These are phyloP conservation scores for Colletotrichum paranaense DNA, from an alignment of 2,329 filamentous ascomycete species.

Conservation along the genomic window DNA sequence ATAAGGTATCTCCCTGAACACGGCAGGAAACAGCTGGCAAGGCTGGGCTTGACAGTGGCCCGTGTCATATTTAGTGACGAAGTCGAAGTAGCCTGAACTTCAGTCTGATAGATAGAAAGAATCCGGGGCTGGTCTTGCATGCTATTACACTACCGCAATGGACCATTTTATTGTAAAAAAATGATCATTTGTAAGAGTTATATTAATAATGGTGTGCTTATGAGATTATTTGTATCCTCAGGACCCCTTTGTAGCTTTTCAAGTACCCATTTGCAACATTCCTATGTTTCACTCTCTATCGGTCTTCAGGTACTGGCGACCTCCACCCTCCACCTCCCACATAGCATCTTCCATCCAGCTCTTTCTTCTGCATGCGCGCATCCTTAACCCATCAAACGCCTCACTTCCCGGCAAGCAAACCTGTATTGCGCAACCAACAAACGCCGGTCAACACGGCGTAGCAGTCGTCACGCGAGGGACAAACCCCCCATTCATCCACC, in stretches of 20 bases:
- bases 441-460: slow-evolving; percentile 23
- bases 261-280: neutral
- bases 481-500: neutral
- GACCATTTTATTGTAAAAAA: neutral
- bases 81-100: neutral
- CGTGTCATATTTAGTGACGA: slow-evolving; percentile 10
- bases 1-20: neutral
- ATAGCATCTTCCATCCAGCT: slow-evolving; percentile 25
- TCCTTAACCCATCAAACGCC: slow-evolving; percentile 35
- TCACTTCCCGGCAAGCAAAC: slow-evolving; percentile 24
- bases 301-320: neutral
- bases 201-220: neutral
- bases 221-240: neutral
- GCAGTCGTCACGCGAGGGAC: slow-evolving; percentile 16
- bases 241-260: neutral
- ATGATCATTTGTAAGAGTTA: rapidly evolving
- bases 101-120: neutral
- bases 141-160: neutral
- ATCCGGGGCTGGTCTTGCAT: neutral
- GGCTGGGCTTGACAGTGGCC: slow-evolving; percentile 11
- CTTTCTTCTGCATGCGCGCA: slow-evolving; percentile 33
- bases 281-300: neutral
- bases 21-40: slow-evolving; percentile 9
- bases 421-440: slow-evolving; percentile 26
- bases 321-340: neutral